Base-by-base conservation (phyloP, 2,329 filamentous ascomycete genomes). In the Dichotomopilus funicola region DNA sequence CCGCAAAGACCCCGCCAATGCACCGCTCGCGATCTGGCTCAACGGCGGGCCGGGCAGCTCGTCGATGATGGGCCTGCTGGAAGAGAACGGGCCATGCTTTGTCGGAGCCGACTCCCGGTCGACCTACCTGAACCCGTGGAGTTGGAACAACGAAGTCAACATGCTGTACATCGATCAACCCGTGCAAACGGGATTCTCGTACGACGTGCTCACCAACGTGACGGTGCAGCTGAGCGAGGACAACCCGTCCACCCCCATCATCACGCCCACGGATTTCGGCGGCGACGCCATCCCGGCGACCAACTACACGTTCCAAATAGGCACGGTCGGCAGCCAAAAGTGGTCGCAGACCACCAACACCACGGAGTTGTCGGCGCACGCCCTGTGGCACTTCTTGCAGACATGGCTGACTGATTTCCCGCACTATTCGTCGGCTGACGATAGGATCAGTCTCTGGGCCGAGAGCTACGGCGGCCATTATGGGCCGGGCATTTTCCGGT, bases 41-140 rank as follows among this genome's bases (percentile, higher is more conserved):
- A 83, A 82, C 65, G 81, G 81, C 34, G 81, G 81, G 1, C 81
- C 81, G 2, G 81, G 81, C 10, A 73, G 72, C 12, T 56, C 53
- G 31, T 57, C 57, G 11, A 53, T 57, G 43, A 69, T 78, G 47
- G 67, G 79, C 71, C 8, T 71, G 75, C 55, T 83, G 76, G 65
- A 71, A 67, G 54, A 80, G 78, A 68, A 72, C 71, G 81, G 81
- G 6, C 73, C 71, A 45, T 85, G 81, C 63, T 69, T 71, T 19
- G 50, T 57, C n/a, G 37, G 34, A 5, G n/a, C 72, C 51, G 57
- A 71, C 49, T 79, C 77, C 33, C 71, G 74, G 49, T 68, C 74
- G 4, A 74, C 77, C 48, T 68, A 73, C 36, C 56, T 72, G 10
- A 83, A 84, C 55, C 76, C 77, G 0, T 82, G 75, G 72, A 75